Percentiles rank a stretch among this genome's conserved stretches.
phyloP scores from a whole-genome alignment of 257 asterid genomes.

The Lycium barbarum region DNA sequence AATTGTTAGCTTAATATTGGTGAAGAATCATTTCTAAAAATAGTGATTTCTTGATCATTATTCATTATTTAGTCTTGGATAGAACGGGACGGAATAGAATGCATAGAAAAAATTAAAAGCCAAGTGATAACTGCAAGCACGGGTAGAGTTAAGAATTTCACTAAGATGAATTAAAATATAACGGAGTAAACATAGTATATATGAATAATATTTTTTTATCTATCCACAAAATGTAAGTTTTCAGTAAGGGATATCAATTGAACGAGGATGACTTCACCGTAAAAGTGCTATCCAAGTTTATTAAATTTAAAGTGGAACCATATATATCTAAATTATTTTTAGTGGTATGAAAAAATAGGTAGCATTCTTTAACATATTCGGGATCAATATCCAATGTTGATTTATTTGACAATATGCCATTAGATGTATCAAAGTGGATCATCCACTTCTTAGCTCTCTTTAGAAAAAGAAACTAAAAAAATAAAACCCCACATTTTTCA shows the following conservation, averaged over 20 bases:
- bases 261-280: neutral
- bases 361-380: neutral
- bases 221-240: too few relatives aligned
- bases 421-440: neutral
- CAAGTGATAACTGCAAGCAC: too few relatives aligned
- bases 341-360: neutral
- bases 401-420: neutral
- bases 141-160: too few relatives aligned
- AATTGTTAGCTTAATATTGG: too few relatives aligned
- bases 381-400: constrained; percentile 12
- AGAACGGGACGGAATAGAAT: too few relatives aligned
- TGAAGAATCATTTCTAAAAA: too few relatives aligned
- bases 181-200: too few relatives aligned
- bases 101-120: too few relatives aligned
- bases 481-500: neutral
- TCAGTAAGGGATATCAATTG: neutral
- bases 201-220: too few relatives aligned
- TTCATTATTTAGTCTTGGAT: too few relatives aligned
- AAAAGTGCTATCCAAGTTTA: neutral
- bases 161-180: too few relatives aligned
- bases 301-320: neutral
- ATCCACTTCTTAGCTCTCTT: neutral
- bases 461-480: neutral
- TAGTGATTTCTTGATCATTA: too few relatives aligned
- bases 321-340: neutral